Conservation (phyloP, 768 basidiomycete species). For the Neoboletus brunneissimus region DNA sequence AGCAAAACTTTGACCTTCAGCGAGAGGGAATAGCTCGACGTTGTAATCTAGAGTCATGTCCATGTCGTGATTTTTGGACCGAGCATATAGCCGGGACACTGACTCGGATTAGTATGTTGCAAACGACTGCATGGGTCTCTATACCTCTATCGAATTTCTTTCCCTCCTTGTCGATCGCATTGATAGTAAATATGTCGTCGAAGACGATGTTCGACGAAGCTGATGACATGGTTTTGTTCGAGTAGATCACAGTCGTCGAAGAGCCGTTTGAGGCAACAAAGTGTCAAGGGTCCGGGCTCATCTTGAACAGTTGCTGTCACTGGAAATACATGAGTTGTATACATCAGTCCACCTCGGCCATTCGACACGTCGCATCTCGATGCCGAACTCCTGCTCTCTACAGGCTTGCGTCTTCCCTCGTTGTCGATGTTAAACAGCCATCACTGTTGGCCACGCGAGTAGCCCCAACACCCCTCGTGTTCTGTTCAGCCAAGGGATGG, state of each 20-base stretch:
- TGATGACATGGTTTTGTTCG: constrained; percentile 44
- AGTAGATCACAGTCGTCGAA: background rate
- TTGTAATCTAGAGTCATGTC: constrained; percentile 93
- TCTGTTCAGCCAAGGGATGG: constrained; percentile 49
- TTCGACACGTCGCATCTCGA: background rate
- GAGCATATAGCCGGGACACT: constrained; percentile 91
- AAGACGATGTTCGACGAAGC: constrained; percentile 78
- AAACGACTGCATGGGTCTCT: background rate
- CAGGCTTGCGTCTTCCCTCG: constrained; percentile 30
- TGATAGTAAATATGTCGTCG: constrained; percentile 89
- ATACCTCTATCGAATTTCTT: constrained; percentile 97
- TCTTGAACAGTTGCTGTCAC: background rate
- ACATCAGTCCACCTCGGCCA: background rate
- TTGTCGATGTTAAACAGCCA: constrained; percentile 31
- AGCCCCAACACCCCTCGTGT: constrained; percentile 52
- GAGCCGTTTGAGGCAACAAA: background rate
- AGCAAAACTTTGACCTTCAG: constrained; percentile 67
- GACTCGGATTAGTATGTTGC: constrained; percentile 10
- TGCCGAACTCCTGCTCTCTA: background rate
- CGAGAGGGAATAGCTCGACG: constrained; percentile 80
- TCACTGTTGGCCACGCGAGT: constrained; percentile 42
- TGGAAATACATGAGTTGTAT: background rate
- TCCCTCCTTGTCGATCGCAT: constrained; percentile 84
- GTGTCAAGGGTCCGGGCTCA: background rate
- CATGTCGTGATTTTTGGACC: constrained; percentile 92